phyloP scores from a whole-genome alignment of 768 basidiomycete genomes.

The Boletus tylopilopsis region DNA sequence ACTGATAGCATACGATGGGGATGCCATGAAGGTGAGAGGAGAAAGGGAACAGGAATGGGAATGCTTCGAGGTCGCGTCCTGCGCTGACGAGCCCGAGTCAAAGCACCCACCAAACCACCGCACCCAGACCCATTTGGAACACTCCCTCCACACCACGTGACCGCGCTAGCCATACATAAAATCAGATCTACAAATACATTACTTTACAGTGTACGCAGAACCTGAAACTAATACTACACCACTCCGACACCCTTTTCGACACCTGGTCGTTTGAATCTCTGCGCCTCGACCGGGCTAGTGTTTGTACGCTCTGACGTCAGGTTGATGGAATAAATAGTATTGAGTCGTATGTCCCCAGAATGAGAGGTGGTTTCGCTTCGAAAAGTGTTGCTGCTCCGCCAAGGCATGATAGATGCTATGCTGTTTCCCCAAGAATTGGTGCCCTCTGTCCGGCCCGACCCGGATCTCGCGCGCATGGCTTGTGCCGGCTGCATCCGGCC shows the following conservation, averaged over 20 bases:
- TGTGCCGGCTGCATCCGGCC: background rate
- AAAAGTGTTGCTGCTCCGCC: background rate
- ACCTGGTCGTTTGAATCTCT: background rate
- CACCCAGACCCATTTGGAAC: constrained; percentile 32
- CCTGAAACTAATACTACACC: background rate
- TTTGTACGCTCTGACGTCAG: background rate
- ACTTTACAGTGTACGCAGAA: too few relatives aligned
- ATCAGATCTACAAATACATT: background rate
- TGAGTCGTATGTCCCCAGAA: background rate
- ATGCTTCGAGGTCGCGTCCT: constrained; percentile 32
- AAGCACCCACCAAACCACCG: constrained; percentile 16
- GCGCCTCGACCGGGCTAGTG: background rate
- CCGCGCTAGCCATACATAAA: constrained; percentile 1
- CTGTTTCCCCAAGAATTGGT: background rate
- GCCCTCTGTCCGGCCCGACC: background rate
- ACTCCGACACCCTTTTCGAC: background rate
- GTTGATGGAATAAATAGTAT: background rate
- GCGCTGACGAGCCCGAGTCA: constrained; percentile 31
- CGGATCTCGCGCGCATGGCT: background rate
- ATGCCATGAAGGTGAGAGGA: constrained; percentile 25
- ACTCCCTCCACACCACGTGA: constrained; percentile 22
- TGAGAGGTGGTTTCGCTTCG: background rate
- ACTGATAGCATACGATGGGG: constrained; percentile 17
- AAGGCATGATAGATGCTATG: background rate
- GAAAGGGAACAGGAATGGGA: constrained; percentile 8